A percentile compares a stretch with the other conserved stretches of the same genome.
Evolutionary conservation across 2,329 filamentous ascomycete genomes (phyloP).

Genomic region (Claviceps sp.): DNA sequence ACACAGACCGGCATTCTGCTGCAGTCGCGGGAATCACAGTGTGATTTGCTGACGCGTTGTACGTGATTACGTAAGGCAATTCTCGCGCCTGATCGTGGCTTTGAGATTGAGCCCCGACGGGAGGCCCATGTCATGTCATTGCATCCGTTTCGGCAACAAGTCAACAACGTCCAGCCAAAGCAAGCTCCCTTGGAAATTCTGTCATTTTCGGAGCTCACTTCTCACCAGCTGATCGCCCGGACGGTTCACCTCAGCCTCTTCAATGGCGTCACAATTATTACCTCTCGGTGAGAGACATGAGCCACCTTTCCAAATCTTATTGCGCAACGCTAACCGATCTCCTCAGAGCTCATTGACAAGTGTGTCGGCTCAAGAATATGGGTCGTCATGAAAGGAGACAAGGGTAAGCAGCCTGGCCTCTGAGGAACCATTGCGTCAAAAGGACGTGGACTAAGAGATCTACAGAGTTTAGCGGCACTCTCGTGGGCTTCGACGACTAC

Average conservation of each 20-base stretch:
- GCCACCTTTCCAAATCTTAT: neutral
- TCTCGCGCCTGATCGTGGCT: neutral
- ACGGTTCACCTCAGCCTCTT: conserved; percentile 8
- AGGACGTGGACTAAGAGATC: neutral
- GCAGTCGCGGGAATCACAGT: too few relatives aligned
- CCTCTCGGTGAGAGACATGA: conserved; percentile 44
- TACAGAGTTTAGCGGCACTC: conserved; percentile 84
- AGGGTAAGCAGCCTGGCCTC: conserved; percentile 43
- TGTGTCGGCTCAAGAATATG: conserved; percentile 96
- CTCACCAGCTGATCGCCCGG: neutral
- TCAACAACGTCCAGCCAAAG: neutral
- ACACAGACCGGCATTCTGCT: too few relatives aligned
- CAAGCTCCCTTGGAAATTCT: neutral
- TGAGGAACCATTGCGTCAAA: neutral
- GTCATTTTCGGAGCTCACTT: neutral
- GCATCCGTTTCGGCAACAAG: neutral
- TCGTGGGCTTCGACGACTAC: conserved; percentile 97
- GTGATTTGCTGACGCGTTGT: too few relatives aligned
- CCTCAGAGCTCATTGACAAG: conserved; percentile 89
- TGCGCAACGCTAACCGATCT: neutral
- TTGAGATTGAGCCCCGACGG: neutral
- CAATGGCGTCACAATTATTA: conserved; percentile 61
- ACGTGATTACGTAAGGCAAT: conserved; percentile 2
- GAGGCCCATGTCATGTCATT: neutral
- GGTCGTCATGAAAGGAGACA: conserved; percentile 99